Evolutionary conservation across 2,329 filamentous ascomycete species (phyloP), one percentile per base, ranked within the genome.

Genomic region (Rhynchosporium secalis): DNA sequence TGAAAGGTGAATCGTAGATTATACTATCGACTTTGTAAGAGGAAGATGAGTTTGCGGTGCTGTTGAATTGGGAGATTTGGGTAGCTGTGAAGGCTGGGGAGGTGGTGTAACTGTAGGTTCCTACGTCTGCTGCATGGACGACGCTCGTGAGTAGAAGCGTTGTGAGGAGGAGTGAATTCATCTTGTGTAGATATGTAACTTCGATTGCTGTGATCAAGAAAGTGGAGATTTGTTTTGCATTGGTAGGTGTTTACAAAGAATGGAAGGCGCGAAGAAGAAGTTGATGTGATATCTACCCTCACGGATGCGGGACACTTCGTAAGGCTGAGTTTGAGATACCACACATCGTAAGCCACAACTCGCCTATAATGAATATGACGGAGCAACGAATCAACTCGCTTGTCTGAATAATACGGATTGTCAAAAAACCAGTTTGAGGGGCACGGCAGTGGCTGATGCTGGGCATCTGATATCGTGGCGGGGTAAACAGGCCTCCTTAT

Each of bases 1-100:
- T 51, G 47, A 51, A 51, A n/a, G 47, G 47, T 15, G 47, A 51
- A 31, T 51, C 47, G 29, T 51, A 51, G 13, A 51, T 51, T 36
- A 51, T 51, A 6, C 47, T 51, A 29, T 51, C 12, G 15, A 51
- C 8, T 36, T 51, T 51, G 29, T 51, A 36, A 2, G 47, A 26
- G 4, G 29, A 51, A 13, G 47, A 15, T 36, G 29, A 15, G 12
- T 51, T 51, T 51, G 47, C 28, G 6, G 31, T n/a, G 13, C 28
- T 31, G 29, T 51, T 51, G 29, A 51, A 51, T 36, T 51, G 47
- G 47, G 47, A 33, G 3, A 51, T 51, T 3, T 10, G 3, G n/a
- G 47, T 3, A 1, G 47, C 29, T 10, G 28, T 33, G 47, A 51
- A 13, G 6, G 29, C 15, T 36, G 47, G 47, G 0, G 29, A 51